A percentile compares a stretch with the other conserved stretches of the same genome.
Conservation (phyloP, 2,329 filamentous ascomycete species). For the Zasmidium cellare region DNA sequence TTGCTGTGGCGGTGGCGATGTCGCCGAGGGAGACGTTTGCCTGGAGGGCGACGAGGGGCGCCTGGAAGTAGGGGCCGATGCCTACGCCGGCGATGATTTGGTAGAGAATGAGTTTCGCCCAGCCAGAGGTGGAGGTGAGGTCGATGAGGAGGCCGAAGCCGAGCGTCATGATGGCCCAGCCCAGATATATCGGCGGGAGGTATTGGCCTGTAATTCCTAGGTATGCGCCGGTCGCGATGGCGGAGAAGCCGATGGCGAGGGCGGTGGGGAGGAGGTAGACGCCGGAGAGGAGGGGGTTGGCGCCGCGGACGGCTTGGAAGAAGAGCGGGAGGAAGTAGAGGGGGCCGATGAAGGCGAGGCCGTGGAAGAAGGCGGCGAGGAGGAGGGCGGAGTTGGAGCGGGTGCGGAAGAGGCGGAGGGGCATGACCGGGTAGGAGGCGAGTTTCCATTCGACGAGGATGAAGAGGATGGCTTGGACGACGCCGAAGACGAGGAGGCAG, state of each 20-base stretch:
- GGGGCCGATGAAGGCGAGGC: slow-evolving; percentile 70
- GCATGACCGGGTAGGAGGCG: slow-evolving; percentile 76
- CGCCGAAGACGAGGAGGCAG: slow-evolving; percentile 73
- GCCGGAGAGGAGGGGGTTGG: slow-evolving; percentile 67
- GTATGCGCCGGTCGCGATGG: slow-evolving; percentile 35
- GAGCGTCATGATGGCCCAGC: slow-evolving; percentile 38
- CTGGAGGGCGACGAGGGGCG: slow-evolving; percentile 66
- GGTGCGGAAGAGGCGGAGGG: slow-evolving; percentile 66
- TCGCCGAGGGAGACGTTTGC: slow-evolving; percentile 59
- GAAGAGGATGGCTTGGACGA: slow-evolving; percentile 61
- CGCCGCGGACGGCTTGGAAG: slow-evolving; percentile 72
- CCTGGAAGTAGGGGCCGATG: slow-evolving; percentile 67
- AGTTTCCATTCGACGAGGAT: slow-evolving; percentile 70
- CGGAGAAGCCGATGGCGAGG: slow-evolving; percentile 29
- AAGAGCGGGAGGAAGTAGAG: slow-evolving; percentile 82
- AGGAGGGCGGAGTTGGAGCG: slow-evolving; percentile 66
- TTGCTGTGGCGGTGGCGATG: slow-evolving; percentile 64
- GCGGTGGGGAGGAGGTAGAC: slow-evolving; percentile 50
- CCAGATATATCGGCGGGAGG: slow-evolving; percentile 53
- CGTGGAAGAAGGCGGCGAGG: slow-evolving; percentile 68
- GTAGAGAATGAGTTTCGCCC: slow-evolving; percentile 41
- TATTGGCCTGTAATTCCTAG: slow-evolving; percentile 48
- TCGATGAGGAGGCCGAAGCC: slow-evolving; percentile 34
- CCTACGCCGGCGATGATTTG: slow-evolving; percentile 62
- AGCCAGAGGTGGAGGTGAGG: slow-evolving; percentile 11